phyloP scores from a whole-genome alignment of 257 asterid genomes.

The Thymus quinquecostatus region DNA sequence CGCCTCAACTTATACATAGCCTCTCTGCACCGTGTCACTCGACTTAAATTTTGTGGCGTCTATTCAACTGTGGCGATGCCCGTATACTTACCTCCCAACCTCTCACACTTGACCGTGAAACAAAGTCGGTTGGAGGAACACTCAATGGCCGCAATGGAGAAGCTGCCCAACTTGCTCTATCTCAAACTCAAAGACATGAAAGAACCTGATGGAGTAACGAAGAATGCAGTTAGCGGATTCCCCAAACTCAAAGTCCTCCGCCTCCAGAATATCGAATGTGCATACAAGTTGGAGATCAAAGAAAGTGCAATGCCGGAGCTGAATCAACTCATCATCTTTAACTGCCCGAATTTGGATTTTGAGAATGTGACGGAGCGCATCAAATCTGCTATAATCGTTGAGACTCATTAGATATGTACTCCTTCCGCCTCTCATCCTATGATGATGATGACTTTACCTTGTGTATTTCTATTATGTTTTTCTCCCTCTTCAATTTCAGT shows the following conservation, averaged over 20 bases:
- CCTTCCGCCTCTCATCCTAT: too few relatives aligned
- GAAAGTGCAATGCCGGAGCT: not conserved
- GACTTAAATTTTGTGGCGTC: conserved; percentile 15
- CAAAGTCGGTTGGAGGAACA: not conserved
- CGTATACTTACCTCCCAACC: conserved; percentile 30
- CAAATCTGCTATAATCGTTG: not conserved
- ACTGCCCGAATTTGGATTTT: not conserved
- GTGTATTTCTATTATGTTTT: too few relatives aligned
- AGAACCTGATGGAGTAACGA: not conserved
- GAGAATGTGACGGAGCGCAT: not conserved
- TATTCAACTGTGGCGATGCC: not conserved
- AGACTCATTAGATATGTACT: too few relatives aligned
- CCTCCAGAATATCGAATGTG: accelerated
- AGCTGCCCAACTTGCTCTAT: conserved; percentile 7
- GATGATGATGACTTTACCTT: too few relatives aligned
- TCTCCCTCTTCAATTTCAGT: too few relatives aligned
- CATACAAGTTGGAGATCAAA: not conserved
- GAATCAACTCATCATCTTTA: not conserved
- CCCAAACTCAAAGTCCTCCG: not conserved
- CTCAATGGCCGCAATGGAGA: conserved; percentile 26
- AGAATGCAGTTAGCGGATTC: not conserved
- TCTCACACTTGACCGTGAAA: conserved; percentile 27
- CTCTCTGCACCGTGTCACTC: not conserved
- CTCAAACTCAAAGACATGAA: not conserved
- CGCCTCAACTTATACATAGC: not conserved